These are phyloP conservation scores for Fraxinus pennsylvanica DNA, from an alignment of 257 asterid species.

Conservation along the genomic window DNA sequence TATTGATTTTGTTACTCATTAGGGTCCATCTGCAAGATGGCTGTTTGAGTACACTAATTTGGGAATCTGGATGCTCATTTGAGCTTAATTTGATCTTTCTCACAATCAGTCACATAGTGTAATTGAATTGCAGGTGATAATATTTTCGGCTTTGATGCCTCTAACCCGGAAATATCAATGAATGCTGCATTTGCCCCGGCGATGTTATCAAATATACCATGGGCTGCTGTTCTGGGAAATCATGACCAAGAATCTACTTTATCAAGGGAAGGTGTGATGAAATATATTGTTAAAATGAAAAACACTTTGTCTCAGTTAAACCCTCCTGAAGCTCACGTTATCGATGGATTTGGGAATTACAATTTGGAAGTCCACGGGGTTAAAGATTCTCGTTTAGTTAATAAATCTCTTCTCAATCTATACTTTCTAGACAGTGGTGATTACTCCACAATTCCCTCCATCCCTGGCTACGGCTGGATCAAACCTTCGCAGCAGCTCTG, in stretches of 20 bases:
- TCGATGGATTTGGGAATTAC: conserved; percentile 65
- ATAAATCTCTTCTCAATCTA: conserved; percentile 80
- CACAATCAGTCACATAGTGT: background rate
- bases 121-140: conserved; percentile 67
- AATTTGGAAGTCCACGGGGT: conserved; percentile 53
- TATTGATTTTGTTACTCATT: no score
- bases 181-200: conserved; percentile 85
- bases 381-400: conserved; percentile 49
- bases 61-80: no score
- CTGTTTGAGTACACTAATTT: no score
- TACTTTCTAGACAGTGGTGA: conserved; percentile 92
- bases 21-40: no score
- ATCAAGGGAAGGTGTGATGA: conserved; percentile 82
- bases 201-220: conserved; percentile 61
- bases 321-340: conserved; percentile 49
- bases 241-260: conserved; percentile 89
- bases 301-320: conserved; percentile 71
- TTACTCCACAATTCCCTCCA: conserved; percentile 74
- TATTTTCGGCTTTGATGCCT: conserved; percentile 73
- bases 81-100: no score
- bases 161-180: conserved; percentile 72
- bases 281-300: conserved; percentile 64
- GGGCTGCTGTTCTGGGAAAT: conserved; percentile 96
- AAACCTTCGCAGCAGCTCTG: conserved; percentile 89
- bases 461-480: conserved; percentile 93